Conservation (phyloP, 768 basidiomycete species). For the Mycena venus region DNA sequence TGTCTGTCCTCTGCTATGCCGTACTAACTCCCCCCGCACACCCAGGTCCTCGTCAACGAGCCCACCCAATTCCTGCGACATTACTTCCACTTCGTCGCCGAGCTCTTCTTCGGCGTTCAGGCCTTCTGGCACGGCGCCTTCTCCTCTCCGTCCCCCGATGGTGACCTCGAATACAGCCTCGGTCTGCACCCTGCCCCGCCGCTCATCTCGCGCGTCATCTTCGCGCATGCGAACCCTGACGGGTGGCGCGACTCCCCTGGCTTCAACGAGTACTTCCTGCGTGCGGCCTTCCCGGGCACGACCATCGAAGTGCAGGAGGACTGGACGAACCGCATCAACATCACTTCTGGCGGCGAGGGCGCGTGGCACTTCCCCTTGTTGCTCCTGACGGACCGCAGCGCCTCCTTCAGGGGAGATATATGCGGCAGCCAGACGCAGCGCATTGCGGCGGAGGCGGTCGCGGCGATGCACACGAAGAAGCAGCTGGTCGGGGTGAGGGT, state of each 20-base stretch:
- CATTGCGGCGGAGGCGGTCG: conserved; percentile 78
- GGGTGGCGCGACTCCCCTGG: conserved; percentile 85
- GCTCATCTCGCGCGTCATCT: conserved; percentile 76
- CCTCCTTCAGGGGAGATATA: conserved; percentile 74
- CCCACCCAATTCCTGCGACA: conserved; percentile 84
- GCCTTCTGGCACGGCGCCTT: conserved; percentile 78
- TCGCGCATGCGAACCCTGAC: conserved; percentile 68
- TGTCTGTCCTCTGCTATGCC: background rate
- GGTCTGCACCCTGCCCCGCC: conserved; percentile 53
- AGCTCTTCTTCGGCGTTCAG: conserved; percentile 83
- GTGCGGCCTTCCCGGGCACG: conserved; percentile 78
- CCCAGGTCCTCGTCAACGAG: conserved; percentile 75
- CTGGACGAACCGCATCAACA: conserved; percentile 73
- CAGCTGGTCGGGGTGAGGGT: conserved; percentile 54
- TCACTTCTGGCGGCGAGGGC: conserved; percentile 46
- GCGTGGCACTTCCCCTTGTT: conserved; percentile 82
- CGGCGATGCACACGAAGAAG: conserved; percentile 55
- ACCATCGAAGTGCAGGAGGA: conserved; percentile 78
- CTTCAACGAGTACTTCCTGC: conserved; percentile 84
- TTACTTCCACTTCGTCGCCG: conserved; percentile 91
- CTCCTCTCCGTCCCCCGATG: conserved; percentile 35
- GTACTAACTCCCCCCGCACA: conserved; percentile 1
- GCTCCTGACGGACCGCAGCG: conserved; percentile 81
- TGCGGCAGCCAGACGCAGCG: conserved; percentile 79
- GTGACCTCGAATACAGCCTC: conserved; percentile 30